These are phyloP conservation scores for Acanthamoeba royreba DNA, from an alignment of 208 protist genomes.

Conservation along the genomic window DNA sequence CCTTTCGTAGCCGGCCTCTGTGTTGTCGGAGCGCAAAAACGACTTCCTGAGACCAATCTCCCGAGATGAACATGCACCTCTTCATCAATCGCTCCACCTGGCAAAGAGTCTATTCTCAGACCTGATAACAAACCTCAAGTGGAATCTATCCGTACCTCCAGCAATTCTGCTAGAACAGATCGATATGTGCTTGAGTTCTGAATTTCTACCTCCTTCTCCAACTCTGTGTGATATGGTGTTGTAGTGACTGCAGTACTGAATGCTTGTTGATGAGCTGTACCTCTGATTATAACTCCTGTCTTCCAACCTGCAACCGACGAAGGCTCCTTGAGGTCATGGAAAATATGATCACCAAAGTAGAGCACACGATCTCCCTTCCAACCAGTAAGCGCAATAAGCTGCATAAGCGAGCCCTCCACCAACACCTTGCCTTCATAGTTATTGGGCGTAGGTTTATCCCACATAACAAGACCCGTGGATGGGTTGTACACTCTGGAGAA, in stretches of 20 bases:
- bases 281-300: slow-evolving; percentile 56
- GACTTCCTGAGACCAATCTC: slow-evolving; percentile 8
- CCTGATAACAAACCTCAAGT: neutral
- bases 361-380: slow-evolving; percentile 40
- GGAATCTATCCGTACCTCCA: slow-evolving; percentile 11
- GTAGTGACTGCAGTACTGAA: too few species aligned
- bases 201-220: slow-evolving; percentile 58
- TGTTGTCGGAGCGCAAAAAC: neutral
- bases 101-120: neutral
- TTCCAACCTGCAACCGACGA: slow-evolving; percentile 51
- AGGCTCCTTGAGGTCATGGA: slow-evolving; percentile 57
- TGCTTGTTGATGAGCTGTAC: neutral
- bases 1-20: neutral
- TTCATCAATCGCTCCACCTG: slow-evolving; percentile 1
- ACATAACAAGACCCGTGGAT: neutral
- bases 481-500: neutral
- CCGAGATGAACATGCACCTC: neutral
- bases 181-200: slow-evolving; percentile 61
- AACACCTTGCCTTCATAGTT: neutral
- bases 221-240: slow-evolving; percentile 3
- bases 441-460: neutral
- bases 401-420: slow-evolving; percentile 8
- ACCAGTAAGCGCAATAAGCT: slow-evolving; percentile 13
- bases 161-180: neutral
- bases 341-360: slow-evolving; percentile 65